These are phyloP conservation scores for Vitis hybrid DNA, from an alignment of 177 flowering plant genomes.

Conservation along the genomic window DNA sequence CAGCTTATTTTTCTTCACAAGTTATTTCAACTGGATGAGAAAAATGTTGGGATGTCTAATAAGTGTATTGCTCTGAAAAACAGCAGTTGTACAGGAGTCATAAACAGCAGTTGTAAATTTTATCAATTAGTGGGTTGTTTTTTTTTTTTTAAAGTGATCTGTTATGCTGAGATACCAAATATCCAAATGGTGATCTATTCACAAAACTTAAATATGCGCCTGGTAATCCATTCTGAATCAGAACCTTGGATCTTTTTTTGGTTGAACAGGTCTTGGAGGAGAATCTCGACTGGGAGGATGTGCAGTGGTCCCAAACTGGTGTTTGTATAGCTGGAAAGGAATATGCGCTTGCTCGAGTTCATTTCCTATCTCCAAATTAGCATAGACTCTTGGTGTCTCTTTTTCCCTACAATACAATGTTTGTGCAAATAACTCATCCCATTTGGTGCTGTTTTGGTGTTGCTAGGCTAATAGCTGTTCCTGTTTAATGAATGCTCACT, in stretches of 20 bases:
- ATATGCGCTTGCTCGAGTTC: constrained; percentile 79
- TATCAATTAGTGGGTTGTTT: too few species aligned
- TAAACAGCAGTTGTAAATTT: too few species aligned
- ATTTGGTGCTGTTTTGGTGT: not conserved
- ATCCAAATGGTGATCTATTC: not conserved
- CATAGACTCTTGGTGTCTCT: not conserved
- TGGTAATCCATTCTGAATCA: not conserved
- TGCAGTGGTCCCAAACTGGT: constrained; percentile 94
- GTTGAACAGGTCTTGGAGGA: constrained; percentile 80
- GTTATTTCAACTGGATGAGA: too few species aligned
- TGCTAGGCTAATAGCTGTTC: not conserved
- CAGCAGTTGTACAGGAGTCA: too few species aligned
- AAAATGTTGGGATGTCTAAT: too few species aligned
- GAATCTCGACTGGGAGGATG: constrained; percentile 93
- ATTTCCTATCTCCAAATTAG: constrained; percentile 71
- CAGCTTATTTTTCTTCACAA: too few species aligned
- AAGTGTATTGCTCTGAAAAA: too few species aligned
- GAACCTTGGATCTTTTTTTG: not conserved
- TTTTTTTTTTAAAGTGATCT: too few species aligned
- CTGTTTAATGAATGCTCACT: too few species aligned
- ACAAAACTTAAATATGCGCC: not conserved
- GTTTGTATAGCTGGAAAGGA: constrained; percentile 91
- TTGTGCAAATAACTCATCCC: not conserved
- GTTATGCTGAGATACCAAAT: too few species aligned
- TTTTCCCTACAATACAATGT: not conserved